Percentiles rank a stretch among this genome's conserved stretches.
Conservation (phyloP, 257 asterid species). For the Henckelia pumila region DNA sequence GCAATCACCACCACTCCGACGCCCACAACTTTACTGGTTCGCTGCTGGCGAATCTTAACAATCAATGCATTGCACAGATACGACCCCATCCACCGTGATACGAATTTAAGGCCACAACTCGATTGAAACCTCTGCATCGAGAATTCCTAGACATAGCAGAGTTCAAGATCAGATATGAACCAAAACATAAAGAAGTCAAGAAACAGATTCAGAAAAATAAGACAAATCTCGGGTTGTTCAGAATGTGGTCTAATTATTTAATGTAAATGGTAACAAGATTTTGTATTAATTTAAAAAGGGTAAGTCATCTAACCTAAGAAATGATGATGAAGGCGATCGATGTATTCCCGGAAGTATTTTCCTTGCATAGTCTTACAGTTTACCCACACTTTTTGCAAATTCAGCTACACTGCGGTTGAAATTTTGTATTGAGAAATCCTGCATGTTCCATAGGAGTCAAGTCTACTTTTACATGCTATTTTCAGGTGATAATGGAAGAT, state of each 20-base stretch:
- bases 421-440: constrained; percentile 79
- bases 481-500: constrained; percentile 16
- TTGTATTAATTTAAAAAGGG: background rate
- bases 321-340: constrained; percentile 23
- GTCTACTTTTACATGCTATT: constrained; percentile 27
- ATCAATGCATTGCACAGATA: constrained; percentile 32
- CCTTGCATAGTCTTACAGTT: constrained; percentile 39
- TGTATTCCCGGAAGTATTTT: constrained; percentile 36
- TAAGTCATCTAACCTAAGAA: constrained; percentile 48
- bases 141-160: constrained; percentile 55
- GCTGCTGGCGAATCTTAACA: constrained; percentile 28
- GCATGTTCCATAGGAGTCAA: constrained; percentile 45
- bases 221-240: background rate
- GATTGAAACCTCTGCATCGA: constrained; percentile 56
- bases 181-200: constrained; percentile 4
- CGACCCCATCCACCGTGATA: constrained; percentile 53
- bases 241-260: constrained; percentile 14
- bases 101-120: constrained; percentile 53
- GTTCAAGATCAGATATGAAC: constrained; percentile 20
- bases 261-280: background rate
- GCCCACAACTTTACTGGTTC: constrained; percentile 37
- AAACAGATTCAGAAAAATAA: background rate
- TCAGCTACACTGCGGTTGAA: constrained; percentile 61
- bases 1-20: constrained; percentile 48
- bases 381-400: constrained; percentile 47